A percentile compares a stretch with the other conserved stretches of the same genome.
Evolutionary conservation across 139 green algal genomes (phyloP).

Genomic region (Gonium pectorale): DNA sequence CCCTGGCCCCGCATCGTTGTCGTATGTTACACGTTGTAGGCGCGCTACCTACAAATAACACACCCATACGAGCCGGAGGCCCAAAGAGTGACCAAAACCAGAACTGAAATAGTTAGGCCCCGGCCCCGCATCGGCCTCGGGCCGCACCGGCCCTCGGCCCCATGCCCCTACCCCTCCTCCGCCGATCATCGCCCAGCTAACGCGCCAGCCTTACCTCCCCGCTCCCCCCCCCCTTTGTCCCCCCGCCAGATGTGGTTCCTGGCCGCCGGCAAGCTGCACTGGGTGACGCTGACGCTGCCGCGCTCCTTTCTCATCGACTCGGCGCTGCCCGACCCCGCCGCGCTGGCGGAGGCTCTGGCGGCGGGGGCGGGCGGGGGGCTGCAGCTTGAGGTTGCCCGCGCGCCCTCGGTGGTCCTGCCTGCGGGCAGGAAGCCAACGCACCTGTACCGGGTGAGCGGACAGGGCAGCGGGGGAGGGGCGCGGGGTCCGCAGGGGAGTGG

Average conservation of each 20-base stretch:
- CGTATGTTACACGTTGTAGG: no score
- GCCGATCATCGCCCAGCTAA: no score
- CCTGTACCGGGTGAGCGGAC: constrained; percentile 67
- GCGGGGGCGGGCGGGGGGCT: constrained; percentile 49
- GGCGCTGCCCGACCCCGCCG: background rate
- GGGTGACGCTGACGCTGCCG: constrained; percentile 73
- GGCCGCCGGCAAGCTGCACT: constrained; percentile 66
- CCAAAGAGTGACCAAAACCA: no score
- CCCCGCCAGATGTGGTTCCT: constrained; percentile 66
- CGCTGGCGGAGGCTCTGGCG: constrained; percentile 28
- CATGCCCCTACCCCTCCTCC: no score
- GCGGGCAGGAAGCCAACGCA: constrained; percentile 57
- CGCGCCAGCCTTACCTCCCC: no score
- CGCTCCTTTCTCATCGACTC: constrained; percentile 79
- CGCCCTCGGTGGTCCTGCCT: constrained; percentile 57
- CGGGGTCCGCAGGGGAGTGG: no score
- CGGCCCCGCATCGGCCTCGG: no score
- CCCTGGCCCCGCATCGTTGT: no score
- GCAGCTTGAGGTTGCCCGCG: constrained; percentile 46
- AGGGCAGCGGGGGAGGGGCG: background rate
- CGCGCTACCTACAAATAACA: constrained; percentile 15
- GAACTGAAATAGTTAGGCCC: no score
- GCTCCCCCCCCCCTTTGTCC: background rate
- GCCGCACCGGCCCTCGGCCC: background rate
- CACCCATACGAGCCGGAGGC: no score